Evolutionary conservation across 2,329 filamentous ascomycete genomes (phyloP), one percentile per base, ranked within the genome.

Genomic region (Emergomyces africanus): DNA sequence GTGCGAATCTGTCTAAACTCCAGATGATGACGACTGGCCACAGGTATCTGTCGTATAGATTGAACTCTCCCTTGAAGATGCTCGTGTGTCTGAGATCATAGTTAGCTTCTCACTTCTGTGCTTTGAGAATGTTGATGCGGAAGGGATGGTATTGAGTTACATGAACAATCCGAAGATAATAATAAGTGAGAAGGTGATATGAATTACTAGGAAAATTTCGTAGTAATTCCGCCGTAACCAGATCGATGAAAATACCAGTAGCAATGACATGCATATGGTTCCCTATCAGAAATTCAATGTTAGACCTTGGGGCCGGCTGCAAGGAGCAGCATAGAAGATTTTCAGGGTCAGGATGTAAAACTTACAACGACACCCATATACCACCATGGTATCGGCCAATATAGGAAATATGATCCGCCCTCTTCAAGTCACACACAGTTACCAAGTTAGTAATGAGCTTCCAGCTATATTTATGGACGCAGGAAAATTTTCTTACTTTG

Each of bases 11-110:
- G 56, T 81, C 78, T 30, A 78, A 70, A 12, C 68, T 33, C 79
- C 78, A 81, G 35, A 81, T 69, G 2, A 68, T 68, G 9, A 78
- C 72, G 39, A 74, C 71, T 3, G 76, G 73, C 72, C 77, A 80
- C 25, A 79, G 71, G 61, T 77, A 81, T 20, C 67, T 67, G 59
- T 78, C 72, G 63, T 75, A 79, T 60, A 74, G 72, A 23, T 78
- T 72, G 64, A 75, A 79, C 60, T 74, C 72, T n/a, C 71, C 71
- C 15, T 67, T 66, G 63, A 78, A 77, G 25, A 79, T 74, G n/a
- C 70, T 70, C 8, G 76, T 73, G 60, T 79, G 77, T 58, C 72
- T 75, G 50, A 48, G 56, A 63, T 15, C 60, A 57, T 14, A 54
- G 37, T 55, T 12, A 55, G 54, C 39, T 20, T 42, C 39, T 18